Evolutionary conservation across 139 green algal species (phyloP), one percentile per base, ranked within the genome.

Genomic region (Ettlia oleoabundans): DNA sequence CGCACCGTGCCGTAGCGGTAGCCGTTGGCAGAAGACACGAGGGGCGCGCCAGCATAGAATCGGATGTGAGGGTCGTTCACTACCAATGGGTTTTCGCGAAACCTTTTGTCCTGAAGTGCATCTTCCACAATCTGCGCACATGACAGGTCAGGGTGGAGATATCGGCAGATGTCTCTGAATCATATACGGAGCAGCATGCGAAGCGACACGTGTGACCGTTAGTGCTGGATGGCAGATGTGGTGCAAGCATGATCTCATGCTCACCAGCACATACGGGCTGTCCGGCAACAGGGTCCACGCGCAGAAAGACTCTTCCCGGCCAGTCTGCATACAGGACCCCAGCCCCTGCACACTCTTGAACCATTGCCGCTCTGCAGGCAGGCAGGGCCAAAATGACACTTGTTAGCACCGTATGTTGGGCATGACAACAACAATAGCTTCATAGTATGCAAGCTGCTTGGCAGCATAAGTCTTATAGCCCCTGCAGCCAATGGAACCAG

Each of bases 41-140:
- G 86, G 2, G 94, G 93, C n/a, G 90, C 90, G 73, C 94, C 93
- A 3, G 93, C 94, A 84, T 98, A 98, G 90, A 97, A 98, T 28
- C 93, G 89, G 70, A 97, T 95, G 84, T 86, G 73, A 3, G 94
- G 94, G 0, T 82, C 38, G 0, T 91, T 90, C 18, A 55, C 30
- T 15, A 81, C 74, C 22, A 97, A 89, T 1, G 89, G 86, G 81
- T 97, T 96, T 40, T 88, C 69, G 10, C 71, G 68, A 79, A 98
- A 98, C 42, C 94, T 86, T 9, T 82, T 87, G 86, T 97, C 94
- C 83, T 87, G 40, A 40, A 83, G 73, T 0, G 93, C 88, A 38
- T 97, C 88, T 72, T 92, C 81, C 75, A 97, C 92, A n/a, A 78
- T 64, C 71, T 78, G 70, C 38, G 33, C 18, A 71, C 32, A 41